Evolutionary conservation across 129 eudicot species (phyloP), one percentile per base, ranked within the genome.

Genomic region (Flaveria brownii): DNA sequence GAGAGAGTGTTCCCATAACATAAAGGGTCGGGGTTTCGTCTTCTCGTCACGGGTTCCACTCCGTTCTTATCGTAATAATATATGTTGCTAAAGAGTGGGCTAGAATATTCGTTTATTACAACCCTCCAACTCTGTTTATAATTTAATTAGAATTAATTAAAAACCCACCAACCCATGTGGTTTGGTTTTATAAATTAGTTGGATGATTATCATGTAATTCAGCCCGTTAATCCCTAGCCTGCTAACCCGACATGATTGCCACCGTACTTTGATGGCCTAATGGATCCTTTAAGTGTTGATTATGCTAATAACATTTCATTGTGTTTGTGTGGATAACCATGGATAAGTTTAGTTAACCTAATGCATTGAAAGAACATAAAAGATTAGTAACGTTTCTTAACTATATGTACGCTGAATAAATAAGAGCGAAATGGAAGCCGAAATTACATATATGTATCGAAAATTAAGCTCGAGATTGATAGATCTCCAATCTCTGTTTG

Each of bases 401-500:
- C 30, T 30, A 70, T 78, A 70, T 77, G 28, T 78, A 81, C 69
- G 72, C 65, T 62, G 41, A 36, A 36, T 39, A 46, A 67, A 55
- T 30, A 68, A 68, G 6, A 63, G 17, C 33, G 9, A 68, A 15
- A n/a, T 26, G 50, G 45, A 73, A 72, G 47, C 78, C 73, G 23
- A 71, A 73, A 36, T 75, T 57, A 72, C 11, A 73, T 55, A 30
- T 45, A 63, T 39, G 30, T 45, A 72, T 74, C 62, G 70, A 59
- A 79, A 42, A 43, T 76, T 76, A 86, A 45, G 84, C 85, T 66
- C 91, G 83, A 68, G 95, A 84, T 73, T 86, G 94, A 76, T 72
- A 88, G 41, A 88, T 88, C 76, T 86, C 90, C 77, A 88, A 69
- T 83, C 90, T 86, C 56, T 78, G 82, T 75, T 89, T 89, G 66